These are phyloP conservation scores for Ehretia macrophylla DNA, from an alignment of 257 asterid species.

Conservation along the genomic window DNA sequence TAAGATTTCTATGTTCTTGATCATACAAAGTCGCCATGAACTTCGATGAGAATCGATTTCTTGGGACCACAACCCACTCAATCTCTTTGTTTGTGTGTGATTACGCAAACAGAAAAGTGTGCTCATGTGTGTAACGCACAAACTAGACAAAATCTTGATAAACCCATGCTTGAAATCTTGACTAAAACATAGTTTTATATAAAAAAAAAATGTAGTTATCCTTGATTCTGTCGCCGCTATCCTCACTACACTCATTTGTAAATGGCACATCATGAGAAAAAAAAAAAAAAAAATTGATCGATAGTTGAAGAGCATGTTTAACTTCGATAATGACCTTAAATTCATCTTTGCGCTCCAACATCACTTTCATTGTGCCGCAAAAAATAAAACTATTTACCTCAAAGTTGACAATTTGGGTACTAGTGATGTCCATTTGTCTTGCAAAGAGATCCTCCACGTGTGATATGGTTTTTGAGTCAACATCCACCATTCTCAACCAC, in stretches of 20 bases:
- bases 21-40: too few relatives aligned
- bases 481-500: conserved; percentile 30
- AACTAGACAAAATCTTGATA: not conserved
- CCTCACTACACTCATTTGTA: too few relatives aligned
- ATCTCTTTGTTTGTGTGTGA: too few relatives aligned
- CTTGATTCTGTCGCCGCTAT: conserved; percentile 5
- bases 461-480: not conserved
- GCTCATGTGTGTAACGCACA: not conserved
- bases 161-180: not conserved
- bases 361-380: conserved; percentile 11
- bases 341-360: too few relatives aligned
- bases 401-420: conserved; percentile 13
- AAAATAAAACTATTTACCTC: not conserved
- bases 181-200: conserved; percentile 1
- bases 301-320: not conserved
- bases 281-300: not conserved
- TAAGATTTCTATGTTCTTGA: too few relatives aligned
- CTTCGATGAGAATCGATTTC: too few relatives aligned
- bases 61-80: too few relatives aligned
- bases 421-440: conserved; percentile 8
- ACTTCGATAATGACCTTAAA: too few relatives aligned
- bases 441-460: too few relatives aligned
- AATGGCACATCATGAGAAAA: not conserved
- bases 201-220: not conserved
- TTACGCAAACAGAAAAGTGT: too few relatives aligned